These are phyloP conservation scores for Phaeotremella skinneri DNA, from an alignment of 768 basidiomycete genomes.

Conservation along the genomic window DNA sequence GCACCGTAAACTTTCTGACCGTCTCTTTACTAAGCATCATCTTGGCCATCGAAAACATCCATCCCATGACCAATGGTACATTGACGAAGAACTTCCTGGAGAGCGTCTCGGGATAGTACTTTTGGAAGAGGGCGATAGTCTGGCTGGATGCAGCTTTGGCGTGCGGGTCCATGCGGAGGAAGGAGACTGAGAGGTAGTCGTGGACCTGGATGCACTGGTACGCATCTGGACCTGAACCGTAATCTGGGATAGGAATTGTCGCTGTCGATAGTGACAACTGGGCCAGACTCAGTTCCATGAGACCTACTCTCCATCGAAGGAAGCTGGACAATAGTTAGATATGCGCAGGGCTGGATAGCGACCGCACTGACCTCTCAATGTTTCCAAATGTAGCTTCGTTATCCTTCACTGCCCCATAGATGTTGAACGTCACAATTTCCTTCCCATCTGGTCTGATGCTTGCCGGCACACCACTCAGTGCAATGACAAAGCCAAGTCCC, in stretches of 20 bases:
- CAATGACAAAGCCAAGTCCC: conserved; percentile 21
- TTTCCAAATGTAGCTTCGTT: conserved; percentile 19
- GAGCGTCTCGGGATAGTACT: conserved; percentile 28
- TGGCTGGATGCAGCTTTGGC: conserved; percentile 18
- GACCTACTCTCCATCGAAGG: conserved; percentile 21
- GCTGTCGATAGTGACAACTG: conserved; percentile 1
- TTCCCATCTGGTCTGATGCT: conserved; percentile 2
- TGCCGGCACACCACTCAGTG: background rate
- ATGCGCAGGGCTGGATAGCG: background rate
- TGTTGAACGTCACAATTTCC: conserved; percentile 22
- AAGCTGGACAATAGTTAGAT: conserved; percentile 5
- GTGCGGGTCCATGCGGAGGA: conserved; percentile 23
- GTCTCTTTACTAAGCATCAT: conserved; percentile 24
- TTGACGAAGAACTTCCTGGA: conserved; percentile 20
- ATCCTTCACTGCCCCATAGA: conserved; percentile 26
- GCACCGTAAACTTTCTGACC: conserved; percentile 21
- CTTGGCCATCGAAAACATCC: conserved; percentile 16
- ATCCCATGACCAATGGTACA: conserved; percentile 12
- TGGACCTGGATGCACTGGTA: conserved; percentile 26
- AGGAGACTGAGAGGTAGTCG: conserved; percentile 21
- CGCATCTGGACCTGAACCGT: conserved; percentile 14
- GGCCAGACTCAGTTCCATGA: conserved; percentile 22
- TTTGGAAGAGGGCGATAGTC: conserved; percentile 19
- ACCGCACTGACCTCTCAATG: conserved; percentile 14
- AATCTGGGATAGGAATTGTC: conserved; percentile 18